These are phyloP conservation scores for Otatea glauca DNA, from an alignment of 176 grass and related monocot species.

Conservation along the genomic window DNA sequence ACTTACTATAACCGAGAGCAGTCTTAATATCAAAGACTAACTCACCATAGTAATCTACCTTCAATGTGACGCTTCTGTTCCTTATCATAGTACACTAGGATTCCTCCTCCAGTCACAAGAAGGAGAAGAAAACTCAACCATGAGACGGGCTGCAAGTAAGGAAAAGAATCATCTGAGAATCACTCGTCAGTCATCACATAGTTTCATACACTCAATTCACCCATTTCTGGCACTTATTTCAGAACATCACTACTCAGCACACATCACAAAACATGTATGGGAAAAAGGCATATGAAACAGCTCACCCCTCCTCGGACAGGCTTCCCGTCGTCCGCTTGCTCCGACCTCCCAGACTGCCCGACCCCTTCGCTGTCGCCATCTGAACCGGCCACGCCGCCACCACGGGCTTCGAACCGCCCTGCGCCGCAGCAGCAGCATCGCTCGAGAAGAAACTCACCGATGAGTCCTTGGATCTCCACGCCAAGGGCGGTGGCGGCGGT, in stretches of 20 bases:
- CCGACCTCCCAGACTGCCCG: slow-evolving; percentile 43
- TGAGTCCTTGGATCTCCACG: neutral
- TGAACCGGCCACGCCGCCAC: neutral
- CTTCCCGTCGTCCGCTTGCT: slow-evolving; percentile 46
- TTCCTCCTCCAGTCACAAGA: slow-evolving; percentile 76
- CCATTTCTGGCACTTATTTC: neutral
- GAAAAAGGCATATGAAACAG: neutral
- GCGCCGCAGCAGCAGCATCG: slow-evolving; percentile 27
- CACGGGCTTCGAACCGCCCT: slow-evolving; percentile 8
- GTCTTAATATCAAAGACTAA: too few species aligned
- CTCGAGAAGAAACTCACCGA: slow-evolving; percentile 30
- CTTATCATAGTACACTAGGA: slow-evolving; percentile 70
- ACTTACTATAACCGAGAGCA: too few species aligned
- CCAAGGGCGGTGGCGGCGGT: too few species aligned
- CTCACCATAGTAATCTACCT: slow-evolving; percentile 90
- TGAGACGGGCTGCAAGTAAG: slow-evolving; percentile 67
- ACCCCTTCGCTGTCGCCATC: neutral
- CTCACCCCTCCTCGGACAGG: slow-evolving; percentile 71
- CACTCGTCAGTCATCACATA: neutral
- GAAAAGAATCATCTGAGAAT: neutral
- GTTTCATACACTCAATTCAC: neutral
- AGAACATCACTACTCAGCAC: neutral
- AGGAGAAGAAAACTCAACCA: slow-evolving; percentile 90
- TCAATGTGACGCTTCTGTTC: slow-evolving; percentile 90
- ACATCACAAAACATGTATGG: neutral